Percentiles rank a stretch among this genome's conserved stretches.
These are phyloP conservation scores for Straminergon stramineum DNA, from an alignment of 225 moss, liverwort and hornwort species.

Conservation along the genomic window DNA sequence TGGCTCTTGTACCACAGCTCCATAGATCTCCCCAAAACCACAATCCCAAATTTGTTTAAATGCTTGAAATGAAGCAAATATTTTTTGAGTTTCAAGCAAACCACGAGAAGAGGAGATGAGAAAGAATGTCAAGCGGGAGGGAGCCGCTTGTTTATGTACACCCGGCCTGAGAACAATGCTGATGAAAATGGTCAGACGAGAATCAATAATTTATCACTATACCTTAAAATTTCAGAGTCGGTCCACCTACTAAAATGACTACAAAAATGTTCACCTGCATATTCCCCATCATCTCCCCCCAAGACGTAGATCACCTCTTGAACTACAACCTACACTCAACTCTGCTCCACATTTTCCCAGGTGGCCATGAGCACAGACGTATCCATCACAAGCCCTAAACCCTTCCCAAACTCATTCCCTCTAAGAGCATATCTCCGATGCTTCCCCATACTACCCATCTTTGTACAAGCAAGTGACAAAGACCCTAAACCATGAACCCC, in stretches of 20 bases:
- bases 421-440: background rate
- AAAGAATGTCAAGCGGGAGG: conserved; percentile 5
- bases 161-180: conserved; percentile 14
- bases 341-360: background rate
- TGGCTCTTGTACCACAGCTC: background rate
- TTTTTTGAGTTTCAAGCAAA: background rate
- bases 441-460: background rate
- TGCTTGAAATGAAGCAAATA: background rate
- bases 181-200: conserved; percentile 6
- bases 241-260: conserved; percentile 6
- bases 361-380: background rate
- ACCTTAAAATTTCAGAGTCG: background rate
- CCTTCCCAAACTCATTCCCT: background rate
- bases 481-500: background rate
- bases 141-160: conserved; percentile 17
- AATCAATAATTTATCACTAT: conserved; percentile 15
- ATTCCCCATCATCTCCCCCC: background rate
- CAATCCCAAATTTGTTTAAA: background rate
- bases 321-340: background rate
- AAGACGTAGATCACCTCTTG: background rate
- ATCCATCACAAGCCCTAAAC: background rate
- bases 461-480: conserved; percentile 8
- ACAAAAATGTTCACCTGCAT: conserved; percentile 17
- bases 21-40: background rate
- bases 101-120: background rate